Evolutionary conservation across 2,329 filamentous ascomycete genomes (phyloP).

Genomic region (Eutypella sp.): DNA sequence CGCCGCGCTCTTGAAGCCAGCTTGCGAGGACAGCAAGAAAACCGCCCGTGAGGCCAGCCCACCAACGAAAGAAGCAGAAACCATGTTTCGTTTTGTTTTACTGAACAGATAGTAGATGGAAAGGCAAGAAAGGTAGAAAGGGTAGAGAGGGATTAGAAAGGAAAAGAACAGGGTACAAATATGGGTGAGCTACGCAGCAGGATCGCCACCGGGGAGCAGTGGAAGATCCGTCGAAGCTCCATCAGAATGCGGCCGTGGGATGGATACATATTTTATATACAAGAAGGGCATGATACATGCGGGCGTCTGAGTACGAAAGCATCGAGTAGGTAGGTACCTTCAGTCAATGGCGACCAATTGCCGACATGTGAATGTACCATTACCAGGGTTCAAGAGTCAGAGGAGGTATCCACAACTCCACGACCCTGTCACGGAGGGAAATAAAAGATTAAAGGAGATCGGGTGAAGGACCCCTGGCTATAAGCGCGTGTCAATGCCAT

Average conservation of each 20-base stretch:
- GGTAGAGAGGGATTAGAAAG: conserved; percentile 3
- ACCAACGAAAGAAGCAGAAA: conserved; percentile 23
- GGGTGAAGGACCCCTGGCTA: background rate
- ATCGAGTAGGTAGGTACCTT: too few species aligned
- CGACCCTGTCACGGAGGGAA: too few species aligned
- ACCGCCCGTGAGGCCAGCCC: conserved; percentile 24
- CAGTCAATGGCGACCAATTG: too few species aligned
- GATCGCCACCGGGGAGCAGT: background rate
- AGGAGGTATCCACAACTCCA: background rate
- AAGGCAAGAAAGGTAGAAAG: conserved; percentile 5
- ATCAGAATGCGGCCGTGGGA: too few species aligned
- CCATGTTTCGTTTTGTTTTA: too few species aligned
- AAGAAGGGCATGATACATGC: too few species aligned
- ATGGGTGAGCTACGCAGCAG: background rate
- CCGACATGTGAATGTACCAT: too few species aligned
- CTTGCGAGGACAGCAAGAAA: conserved; percentile 26
- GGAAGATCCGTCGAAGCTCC: too few species aligned
- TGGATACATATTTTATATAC: too few species aligned
- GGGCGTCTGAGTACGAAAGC: too few species aligned
- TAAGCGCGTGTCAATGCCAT: background rate
- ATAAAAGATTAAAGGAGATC: background rate
- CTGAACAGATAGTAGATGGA: conserved; percentile 6
- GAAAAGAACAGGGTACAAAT: too few species aligned
- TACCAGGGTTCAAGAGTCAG: background rate
- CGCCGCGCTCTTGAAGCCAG: conserved; percentile 13